Base-by-base conservation (phyloP, 1,284 basidiomycete genomes). In the Laetiporus sulphureus region DNA sequence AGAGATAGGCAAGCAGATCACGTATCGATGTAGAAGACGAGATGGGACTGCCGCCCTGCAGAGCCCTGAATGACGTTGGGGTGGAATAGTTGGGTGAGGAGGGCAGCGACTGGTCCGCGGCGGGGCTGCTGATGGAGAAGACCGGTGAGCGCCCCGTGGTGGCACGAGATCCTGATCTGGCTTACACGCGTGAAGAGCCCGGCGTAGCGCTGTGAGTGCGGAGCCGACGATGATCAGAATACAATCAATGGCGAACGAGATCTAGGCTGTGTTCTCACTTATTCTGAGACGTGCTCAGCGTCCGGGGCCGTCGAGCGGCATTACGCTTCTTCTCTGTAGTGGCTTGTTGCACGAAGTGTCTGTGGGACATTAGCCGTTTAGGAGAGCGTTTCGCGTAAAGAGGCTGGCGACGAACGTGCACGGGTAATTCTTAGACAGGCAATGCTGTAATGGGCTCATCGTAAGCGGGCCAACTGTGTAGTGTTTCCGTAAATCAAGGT, bases 271-370 rank as follows among this genome's bases (percentile, higher is more conserved):
- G 4, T 15, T 33, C 69, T 46, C 59, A 77, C 71, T 67, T 73
- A 22, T 67, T 56, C 37, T 63, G 63, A 24, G 63, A 63, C 38
- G 73, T 65, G 46, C 67, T 73, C 36, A 74, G 60, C 52, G 78
- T 74, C 52, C 81, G 75, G 18, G 83, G 78, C 58, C 82, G 71
- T 49, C 72, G 58, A 27, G 55, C 56, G 18, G 73, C 65, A 46
- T 64, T 67, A 46, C 85, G 80, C 59, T 87, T 87, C 70, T 85
- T 85, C 66, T 87, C 83, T 59, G 73, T 81, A 3, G 85, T 88
- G 19, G 82, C 83, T 61, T 87, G 84, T 57, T 89, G 85, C 25
- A 88, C 81, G 56, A 67, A 78, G 56, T 88, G 82, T 48, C 85
- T 87, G 56, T 20, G 41, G 30, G 25, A 37, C 37, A 22, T 19